phyloP scores from a whole-genome alignment of 1,284 basidiomycete genomes.

The Moesziomyces sp. region DNA sequence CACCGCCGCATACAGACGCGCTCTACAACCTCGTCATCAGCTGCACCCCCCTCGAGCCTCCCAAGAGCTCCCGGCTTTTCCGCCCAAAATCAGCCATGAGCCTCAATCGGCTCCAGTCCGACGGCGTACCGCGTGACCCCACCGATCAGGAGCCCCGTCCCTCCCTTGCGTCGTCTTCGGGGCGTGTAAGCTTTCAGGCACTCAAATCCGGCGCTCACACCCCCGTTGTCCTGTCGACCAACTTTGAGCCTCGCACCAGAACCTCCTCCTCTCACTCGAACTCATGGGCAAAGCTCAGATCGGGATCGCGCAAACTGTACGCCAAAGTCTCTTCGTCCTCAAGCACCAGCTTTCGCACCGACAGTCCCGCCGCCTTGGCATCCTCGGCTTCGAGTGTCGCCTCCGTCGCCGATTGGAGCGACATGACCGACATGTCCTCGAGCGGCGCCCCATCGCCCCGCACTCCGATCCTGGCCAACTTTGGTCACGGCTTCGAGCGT shows the following conservation, averaged over 20 bases:
- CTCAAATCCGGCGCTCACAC: background rate
- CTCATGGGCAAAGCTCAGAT: slow-evolving; percentile 23
- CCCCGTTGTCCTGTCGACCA: background rate
- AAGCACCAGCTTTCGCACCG: slow-evolving; percentile 1
- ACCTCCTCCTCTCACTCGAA: background rate
- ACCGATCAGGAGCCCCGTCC: slow-evolving; percentile 8
- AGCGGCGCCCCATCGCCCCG: slow-evolving; percentile 20
- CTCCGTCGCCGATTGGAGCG: slow-evolving; percentile 7
- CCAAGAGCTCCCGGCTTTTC: slow-evolving; percentile 8
- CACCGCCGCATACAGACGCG: background rate
- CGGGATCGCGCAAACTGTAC: slow-evolving; percentile 22
- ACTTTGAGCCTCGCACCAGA: background rate
- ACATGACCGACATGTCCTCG: slow-evolving; percentile 8
- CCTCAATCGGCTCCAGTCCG: slow-evolving; percentile 6
- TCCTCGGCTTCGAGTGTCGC: slow-evolving; percentile 5
- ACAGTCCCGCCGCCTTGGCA: background rate
- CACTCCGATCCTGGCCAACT: slow-evolving; percentile 10
- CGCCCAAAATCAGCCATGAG: slow-evolving; percentile 22
- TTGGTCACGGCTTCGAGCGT: slow-evolving; percentile 1
- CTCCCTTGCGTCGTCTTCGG: slow-evolving; percentile 1
- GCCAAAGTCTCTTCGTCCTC: slow-evolving; percentile 15
- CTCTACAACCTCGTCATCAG: slow-evolving; percentile 15
- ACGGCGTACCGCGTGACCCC: background rate
- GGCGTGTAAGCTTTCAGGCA: slow-evolving; percentile 12
- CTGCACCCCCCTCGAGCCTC: slow-evolving; percentile 3